These are phyloP conservation scores for Garcia nutans DNA, from an alignment of 345 rosid species.

Conservation along the genomic window DNA sequence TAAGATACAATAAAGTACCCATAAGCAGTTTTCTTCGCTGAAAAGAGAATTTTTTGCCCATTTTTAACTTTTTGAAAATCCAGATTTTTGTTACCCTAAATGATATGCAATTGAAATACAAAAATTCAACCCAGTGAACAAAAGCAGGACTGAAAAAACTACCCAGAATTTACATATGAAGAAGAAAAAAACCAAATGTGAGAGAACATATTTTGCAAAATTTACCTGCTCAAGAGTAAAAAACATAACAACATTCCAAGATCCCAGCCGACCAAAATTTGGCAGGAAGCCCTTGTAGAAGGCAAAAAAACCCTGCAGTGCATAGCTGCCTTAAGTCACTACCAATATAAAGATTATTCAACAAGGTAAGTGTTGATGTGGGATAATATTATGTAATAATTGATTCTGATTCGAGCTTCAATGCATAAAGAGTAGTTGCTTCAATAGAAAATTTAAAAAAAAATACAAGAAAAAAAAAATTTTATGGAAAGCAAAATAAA, in stretches of 20 bases:
- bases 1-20: not conserved
- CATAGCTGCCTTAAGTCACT: constrained; percentile 2
- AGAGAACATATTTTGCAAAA: constrained; percentile 10
- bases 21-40: not conserved
- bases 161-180: not conserved
- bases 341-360: not conserved
- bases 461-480: too few species aligned
- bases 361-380: not conserved
- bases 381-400: not conserved
- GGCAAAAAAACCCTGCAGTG: constrained; percentile 75
- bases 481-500: not conserved
- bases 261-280: constrained; percentile 91
- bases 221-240: constrained; percentile 95
- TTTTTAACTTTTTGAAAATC: too few species aligned
- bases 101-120: not conserved
- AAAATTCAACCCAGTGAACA: not conserved
- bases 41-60: not conserved
- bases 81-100: not conserved
- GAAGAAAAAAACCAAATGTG: not conserved
- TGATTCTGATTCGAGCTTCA: not conserved
- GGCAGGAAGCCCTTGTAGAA: constrained; percentile 95
- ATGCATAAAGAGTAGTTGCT: not conserved
- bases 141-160: not conserved
- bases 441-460: not conserved
- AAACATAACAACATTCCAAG: constrained; percentile 98